phyloP scores from a whole-genome alignment of 2,329 filamentous ascomycete species.

The Pyrenochaeta sp. region DNA sequence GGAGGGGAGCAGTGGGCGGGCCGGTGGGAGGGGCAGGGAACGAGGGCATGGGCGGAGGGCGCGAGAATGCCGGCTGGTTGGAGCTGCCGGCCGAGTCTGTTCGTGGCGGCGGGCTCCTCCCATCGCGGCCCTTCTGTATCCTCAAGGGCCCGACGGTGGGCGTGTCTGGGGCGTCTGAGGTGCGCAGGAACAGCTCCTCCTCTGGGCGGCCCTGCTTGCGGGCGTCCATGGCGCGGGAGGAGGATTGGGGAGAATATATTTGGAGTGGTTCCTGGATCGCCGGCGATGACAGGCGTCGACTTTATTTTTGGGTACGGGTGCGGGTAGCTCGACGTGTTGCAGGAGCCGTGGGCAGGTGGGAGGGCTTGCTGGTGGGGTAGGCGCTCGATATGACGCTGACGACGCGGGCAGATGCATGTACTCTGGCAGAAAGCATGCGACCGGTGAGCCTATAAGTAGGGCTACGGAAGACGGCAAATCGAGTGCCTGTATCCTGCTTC shows the following conservation, averaged over 20 bases:
- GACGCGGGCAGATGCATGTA: conserved; percentile 5
- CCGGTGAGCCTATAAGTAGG: conserved; percentile 20
- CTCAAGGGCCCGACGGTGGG: conserved; percentile 84
- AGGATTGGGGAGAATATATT: conserved; percentile 5
- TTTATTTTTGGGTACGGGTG: conserved; percentile 39
- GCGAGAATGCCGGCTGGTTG: conserved; percentile 46
- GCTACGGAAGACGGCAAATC: conserved; percentile 16
- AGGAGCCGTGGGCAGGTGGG: conserved; percentile 19
- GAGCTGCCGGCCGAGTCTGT: conserved; percentile 72
- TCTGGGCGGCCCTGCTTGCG: conserved; percentile 72
- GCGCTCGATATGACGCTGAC: conserved; percentile 17
- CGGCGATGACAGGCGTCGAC: conserved; percentile 29
- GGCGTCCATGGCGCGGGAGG: conserved; percentile 51
- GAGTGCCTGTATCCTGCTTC: conserved; percentile 12
- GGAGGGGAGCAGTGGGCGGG: conserved; percentile 54
- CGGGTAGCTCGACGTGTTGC: conserved; percentile 23
- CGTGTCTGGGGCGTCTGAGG: conserved; percentile 64
- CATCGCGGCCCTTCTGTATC: conserved; percentile 77
- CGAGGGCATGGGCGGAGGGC: conserved; percentile 61
- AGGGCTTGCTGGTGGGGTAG: conserved; percentile 31
- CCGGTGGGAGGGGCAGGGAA: conserved; percentile 69
- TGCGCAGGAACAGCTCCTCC: conserved; percentile 81
- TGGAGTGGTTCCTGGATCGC: conserved; percentile 23
- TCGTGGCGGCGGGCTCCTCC: conserved; percentile 61
- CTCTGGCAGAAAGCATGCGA: conserved; percentile 1